Evolutionary conservation across 2,329 filamentous ascomycete genomes (phyloP), one percentile per base, ranked within the genome.

Genomic region (Pseudogymnoascus sp.): DNA sequence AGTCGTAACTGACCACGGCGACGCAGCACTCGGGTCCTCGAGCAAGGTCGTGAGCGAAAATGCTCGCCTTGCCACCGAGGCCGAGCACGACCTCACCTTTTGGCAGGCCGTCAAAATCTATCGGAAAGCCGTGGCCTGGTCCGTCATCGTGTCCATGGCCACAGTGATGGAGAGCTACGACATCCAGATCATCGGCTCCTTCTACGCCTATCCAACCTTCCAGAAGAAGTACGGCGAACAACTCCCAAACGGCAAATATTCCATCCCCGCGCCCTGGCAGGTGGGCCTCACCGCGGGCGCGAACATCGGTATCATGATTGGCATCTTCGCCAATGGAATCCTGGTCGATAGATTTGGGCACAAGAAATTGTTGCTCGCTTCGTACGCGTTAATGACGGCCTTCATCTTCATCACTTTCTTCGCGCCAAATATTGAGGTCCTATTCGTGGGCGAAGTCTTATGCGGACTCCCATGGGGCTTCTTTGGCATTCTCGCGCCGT

Each of bases 121-220:
- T 72, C 91, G 91, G 64, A 95, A 96, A 78, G 92, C 92, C 21
- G 87, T 96, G 63, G 82, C 79, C 21, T 96, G 91, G 90, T 91
- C 87, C 69, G 72, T 96, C 61, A 79, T 96, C 64, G 93, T 96
- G 74, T 93, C 89, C 14, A 93, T 90, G 0, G 93, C 89, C 73
- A 95, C 96, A 71, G 86, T 85, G 70, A 96, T 96, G 92, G 91
- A 96, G 75, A 91, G 90, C 37, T 96, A 93, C 77, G 91, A 96
- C 72, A 81, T 95, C 65, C 87, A 85, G 70, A 79, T 96, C 62
- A 85, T 95, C 70, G n/a, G 88, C 78, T 93, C 93, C 75, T 92
- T 95, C 72, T 93, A 68, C 65, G 63, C 66, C 36, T 64, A 71
- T 72, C 75, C 66, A 5, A 67, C 63, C 68, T 77, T 71, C 67